Percentiles rank a stretch among this genome's conserved stretches.
Evolutionary conservation across 352 stramenopile species (phyloP).

Genomic region (Globisporangium spiculum): DNA sequence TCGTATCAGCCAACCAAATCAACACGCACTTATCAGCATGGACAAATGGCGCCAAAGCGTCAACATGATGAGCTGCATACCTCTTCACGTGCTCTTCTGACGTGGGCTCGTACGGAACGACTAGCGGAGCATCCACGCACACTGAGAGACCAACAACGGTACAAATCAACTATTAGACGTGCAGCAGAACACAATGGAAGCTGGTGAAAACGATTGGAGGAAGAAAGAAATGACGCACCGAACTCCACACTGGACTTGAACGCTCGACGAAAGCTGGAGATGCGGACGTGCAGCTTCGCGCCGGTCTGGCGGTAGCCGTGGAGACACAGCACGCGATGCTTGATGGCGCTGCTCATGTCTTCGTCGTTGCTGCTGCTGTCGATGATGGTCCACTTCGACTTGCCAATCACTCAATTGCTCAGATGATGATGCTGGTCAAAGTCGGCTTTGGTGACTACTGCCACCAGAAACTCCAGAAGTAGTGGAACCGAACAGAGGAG

Average conservation of each 20-base stretch:
- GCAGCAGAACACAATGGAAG: neutral
- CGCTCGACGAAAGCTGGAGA: conserved; percentile 61
- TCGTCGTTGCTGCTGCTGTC: conserved; percentile 11
- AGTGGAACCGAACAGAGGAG: neutral
- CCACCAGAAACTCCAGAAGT: neutral
- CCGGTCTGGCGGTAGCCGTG: conserved; percentile 82
- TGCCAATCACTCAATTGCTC: conserved; percentile 4
- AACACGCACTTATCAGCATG: neutral
- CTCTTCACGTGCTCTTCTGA: conserved; percentile 37
- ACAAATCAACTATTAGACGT: neutral
- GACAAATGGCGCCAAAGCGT: neutral
- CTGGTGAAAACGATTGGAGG: neutral
- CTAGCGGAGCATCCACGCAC: conserved; percentile 73
- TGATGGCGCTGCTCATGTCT: conserved; percentile 23
- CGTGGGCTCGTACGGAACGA: conserved; percentile 34
- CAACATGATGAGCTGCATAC: conserved; percentile 18
- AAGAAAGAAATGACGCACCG: conserved; percentile 31
- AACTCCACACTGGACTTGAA: conserved; percentile 85
- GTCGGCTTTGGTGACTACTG: neutral
- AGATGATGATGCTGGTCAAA: neutral
- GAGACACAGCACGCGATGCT: conserved; percentile 76
- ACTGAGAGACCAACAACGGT: conserved; percentile 28
- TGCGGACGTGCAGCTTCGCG: conserved; percentile 66
- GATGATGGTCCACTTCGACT: neutral
- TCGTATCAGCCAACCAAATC: neutral